These are phyloP conservation scores for Neopestalotiopsis rosae DNA, from an alignment of 2,329 filamentous ascomycete species.

Conservation along the genomic window DNA sequence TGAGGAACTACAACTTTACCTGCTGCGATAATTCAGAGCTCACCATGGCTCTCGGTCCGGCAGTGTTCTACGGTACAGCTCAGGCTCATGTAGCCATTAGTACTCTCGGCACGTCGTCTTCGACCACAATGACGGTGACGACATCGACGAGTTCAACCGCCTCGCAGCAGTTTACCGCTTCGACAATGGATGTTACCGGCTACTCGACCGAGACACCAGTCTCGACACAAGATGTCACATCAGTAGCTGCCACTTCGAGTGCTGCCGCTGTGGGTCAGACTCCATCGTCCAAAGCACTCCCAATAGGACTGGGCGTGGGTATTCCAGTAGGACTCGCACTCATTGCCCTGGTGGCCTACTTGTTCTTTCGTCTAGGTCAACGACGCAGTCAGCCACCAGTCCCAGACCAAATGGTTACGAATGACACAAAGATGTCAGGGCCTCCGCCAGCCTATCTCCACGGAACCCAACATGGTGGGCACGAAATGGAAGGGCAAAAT, in stretches of 20 bases:
- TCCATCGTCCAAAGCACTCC: neutral
- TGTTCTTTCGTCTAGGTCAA: neutral
- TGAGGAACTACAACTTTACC: neutral
- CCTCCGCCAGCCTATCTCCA: neutral
- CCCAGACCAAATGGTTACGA: neutral
- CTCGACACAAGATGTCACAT: neutral
- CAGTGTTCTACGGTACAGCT: neutral
- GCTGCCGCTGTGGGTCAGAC: neutral
- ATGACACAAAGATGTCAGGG: neutral
- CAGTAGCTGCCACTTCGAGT: neutral
- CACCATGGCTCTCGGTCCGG: neutral
- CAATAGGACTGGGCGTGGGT: neutral
- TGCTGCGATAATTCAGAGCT: neutral
- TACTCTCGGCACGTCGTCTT: neutral
- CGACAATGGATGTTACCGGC: neutral
- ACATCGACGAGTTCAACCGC: neutral
- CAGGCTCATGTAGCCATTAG: neutral
- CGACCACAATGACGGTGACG: neutral
- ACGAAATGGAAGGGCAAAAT: neutral
- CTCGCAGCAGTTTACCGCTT: neutral
- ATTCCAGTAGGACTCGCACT: neutral
- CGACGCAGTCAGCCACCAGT: neutral
- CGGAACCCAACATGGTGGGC: neutral
- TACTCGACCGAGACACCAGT: neutral
- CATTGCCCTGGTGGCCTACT: neutral